phyloP scores from a whole-genome alignment of 345 rosid species.

The Conringia planisiliqua region DNA sequence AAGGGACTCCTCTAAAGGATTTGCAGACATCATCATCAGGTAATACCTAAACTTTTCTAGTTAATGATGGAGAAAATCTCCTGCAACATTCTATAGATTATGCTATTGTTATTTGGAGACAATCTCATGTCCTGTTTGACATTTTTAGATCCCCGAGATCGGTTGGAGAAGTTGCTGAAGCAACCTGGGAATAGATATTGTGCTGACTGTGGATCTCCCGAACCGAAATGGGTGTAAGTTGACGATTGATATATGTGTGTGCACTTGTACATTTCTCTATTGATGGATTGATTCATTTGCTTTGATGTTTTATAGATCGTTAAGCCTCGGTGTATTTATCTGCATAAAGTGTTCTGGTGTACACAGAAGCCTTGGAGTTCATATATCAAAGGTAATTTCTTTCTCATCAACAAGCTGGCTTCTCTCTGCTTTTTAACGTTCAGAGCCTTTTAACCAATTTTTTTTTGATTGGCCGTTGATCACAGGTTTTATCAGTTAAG shows the following conservation, averaged over 20 bases:
- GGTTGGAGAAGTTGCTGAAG: constrained; percentile 56
- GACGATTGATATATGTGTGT: neutral
- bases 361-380: constrained; percentile 98
- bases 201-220: constrained; percentile 94
- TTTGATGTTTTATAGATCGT: constrained; percentile 56
- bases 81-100: neutral
- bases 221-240: constrained; percentile 98
- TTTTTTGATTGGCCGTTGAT: neutral
- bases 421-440: neutral
- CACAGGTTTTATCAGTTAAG: constrained; percentile 83
- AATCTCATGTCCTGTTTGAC: neutral
- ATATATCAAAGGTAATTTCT: constrained; percentile 76
- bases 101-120: neutral
- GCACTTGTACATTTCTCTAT: neutral
- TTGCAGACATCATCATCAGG: constrained; percentile 41
- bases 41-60: constrained; percentile 28
- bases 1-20: constrained; percentile 33
- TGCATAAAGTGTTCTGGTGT: constrained; percentile 99
- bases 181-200: constrained; percentile 58
- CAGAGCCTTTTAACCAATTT: constrained; percentile 1
- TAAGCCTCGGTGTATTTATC: constrained; percentile 74
- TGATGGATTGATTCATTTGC: constrained; percentile 19
- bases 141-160: constrained; percentile 45
- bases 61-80: neutral
- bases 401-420: neutral